phyloP scores from a whole-genome alignment of 495 filamentous ascomycete genomes.

The Penicillium odoratum region DNA sequence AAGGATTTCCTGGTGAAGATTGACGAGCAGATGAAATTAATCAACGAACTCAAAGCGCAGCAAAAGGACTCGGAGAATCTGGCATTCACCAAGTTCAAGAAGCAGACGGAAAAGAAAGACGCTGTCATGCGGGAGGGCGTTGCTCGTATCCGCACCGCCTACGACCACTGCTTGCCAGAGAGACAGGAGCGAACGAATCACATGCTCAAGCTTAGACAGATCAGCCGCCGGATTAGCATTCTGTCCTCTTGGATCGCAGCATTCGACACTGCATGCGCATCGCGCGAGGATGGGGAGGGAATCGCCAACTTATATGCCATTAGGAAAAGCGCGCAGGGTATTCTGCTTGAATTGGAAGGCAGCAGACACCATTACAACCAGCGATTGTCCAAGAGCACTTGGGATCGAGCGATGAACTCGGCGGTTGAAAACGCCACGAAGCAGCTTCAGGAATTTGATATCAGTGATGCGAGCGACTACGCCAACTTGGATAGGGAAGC shows the following conservation, averaged over 20 bases:
- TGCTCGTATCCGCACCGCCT: conserved; percentile 76
- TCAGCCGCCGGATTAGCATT: conserved; percentile 80
- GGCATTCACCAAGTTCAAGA: conserved; percentile 87
- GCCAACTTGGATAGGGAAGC: conserved; percentile 76
- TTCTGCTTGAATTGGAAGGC: conserved; percentile 81
- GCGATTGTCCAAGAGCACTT: conserved; percentile 71
- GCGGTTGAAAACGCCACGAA: conserved; percentile 82
- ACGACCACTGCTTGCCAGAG: conserved; percentile 78
- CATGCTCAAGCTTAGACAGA: conserved; percentile 80
- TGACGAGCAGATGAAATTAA: conserved; percentile 89
- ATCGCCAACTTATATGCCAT: conserved; percentile 70
- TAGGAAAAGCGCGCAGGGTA: conserved; percentile 83
- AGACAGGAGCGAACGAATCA: conserved; percentile 73
- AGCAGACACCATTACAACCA: conserved; percentile 90
- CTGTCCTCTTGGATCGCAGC: conserved; percentile 90
- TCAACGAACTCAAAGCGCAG: conserved; percentile 90
- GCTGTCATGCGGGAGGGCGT: conserved; percentile 76
- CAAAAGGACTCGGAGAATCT: conserved; percentile 86
- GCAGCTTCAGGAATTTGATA: conserved; percentile 74
- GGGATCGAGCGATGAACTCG: conserved; percentile 82
- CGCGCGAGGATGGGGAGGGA: conserved; percentile 62
- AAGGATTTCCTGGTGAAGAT: conserved; percentile 98
- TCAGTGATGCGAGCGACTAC: conserved; percentile 68
- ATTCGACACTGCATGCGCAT: conserved; percentile 80
- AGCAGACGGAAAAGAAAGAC: conserved; percentile 82